phyloP scores from a whole-genome alignment of 163 green algal species.

The Scenedesmus sp. region DNA sequence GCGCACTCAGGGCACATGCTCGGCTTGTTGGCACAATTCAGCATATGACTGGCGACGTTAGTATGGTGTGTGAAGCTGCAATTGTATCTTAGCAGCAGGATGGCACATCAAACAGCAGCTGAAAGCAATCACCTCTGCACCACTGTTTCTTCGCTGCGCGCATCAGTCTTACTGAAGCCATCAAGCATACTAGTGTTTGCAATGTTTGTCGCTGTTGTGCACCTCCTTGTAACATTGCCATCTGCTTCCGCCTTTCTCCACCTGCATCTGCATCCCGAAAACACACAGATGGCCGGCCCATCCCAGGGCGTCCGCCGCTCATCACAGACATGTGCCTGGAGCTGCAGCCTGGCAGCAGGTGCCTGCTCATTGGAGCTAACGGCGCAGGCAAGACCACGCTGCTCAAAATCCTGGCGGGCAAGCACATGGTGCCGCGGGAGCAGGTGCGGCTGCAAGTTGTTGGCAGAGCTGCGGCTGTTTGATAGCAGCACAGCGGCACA shows the following conservation, averaged over 20 bases:
- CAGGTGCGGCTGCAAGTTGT: slow-evolving; percentile 4
- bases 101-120: not conserved
- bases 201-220: too few relatives aligned
- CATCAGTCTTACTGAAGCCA: not conserved
- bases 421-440: slow-evolving; percentile 90
- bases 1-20: not conserved
- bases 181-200: not conserved
- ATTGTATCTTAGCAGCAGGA: not conserved
- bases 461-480: not conserved
- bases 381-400: slow-evolving; percentile 98
- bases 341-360: slow-evolving; percentile 78
- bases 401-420: slow-evolving; percentile 93
- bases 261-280: not conserved
- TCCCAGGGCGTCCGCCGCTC: slow-evolving; percentile 65
- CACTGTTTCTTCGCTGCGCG: not conserved
- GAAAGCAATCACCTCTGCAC: not conserved
- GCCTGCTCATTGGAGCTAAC: slow-evolving; percentile 96
- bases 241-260: not conserved
- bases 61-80: not conserved
- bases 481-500: not conserved
- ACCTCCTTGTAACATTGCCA: not conserved
- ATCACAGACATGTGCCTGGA: slow-evolving; percentile 71
- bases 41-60: not conserved
- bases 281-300: slow-evolving; percentile 73
- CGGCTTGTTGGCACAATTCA: not conserved